Percentiles rank a stretch among this genome's conserved stretches.
These are phyloP conservation scores for Fusarium duplospermum DNA, from an alignment of 2,329 filamentous ascomycete genomes.

Conservation along the genomic window DNA sequence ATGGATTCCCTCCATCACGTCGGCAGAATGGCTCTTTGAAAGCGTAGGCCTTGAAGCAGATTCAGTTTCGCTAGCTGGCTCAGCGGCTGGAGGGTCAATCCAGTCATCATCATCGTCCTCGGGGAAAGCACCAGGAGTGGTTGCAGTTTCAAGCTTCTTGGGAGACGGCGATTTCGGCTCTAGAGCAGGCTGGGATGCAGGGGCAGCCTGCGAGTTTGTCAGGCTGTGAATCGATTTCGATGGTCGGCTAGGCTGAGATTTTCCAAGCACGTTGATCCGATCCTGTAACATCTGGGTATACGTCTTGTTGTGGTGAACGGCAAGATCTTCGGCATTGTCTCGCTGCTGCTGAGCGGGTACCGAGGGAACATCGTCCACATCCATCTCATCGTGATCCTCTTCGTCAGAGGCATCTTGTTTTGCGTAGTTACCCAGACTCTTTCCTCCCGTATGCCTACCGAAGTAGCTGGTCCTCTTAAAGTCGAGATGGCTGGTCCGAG, in stretches of 20 bases:
- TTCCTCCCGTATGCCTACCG: constrained; percentile 77
- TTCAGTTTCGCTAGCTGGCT: constrained; percentile 40
- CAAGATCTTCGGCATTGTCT: constrained; percentile 59
- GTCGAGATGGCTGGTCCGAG: constrained; percentile 83
- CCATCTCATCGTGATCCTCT: constrained; percentile 64
- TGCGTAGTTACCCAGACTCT: constrained; percentile 69
- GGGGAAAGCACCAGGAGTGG: constrained; percentile 71
- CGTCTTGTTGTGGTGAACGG: constrained; percentile 76
- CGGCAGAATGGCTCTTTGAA: constrained; percentile 70
- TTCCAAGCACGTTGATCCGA: constrained; percentile 81
- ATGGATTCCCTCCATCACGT: constrained; percentile 69
- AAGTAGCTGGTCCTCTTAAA: constrained; percentile 79
- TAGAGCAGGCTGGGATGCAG: constrained; percentile 43
- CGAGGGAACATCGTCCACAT: constrained; percentile 60
- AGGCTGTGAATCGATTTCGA: constrained; percentile 61
- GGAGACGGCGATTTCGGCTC: constrained; percentile 47
- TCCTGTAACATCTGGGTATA: constrained; percentile 95
- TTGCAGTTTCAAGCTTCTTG: constrained; percentile 48
- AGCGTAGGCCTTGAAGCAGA: constrained; percentile 61
- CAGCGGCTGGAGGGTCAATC: constrained; percentile 65
- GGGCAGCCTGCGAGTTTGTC: constrained; percentile 46
- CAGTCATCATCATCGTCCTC: constrained; percentile 68
- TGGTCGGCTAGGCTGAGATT: constrained; percentile 63
- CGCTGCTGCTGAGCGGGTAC: constrained; percentile 41
- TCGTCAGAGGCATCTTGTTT: constrained; percentile 59